Percentiles rank a stretch among this genome's conserved stretches.
Evolutionary conservation across 768 basidiomycete species (phyloP).

Genomic region (Lyophyllum shimeji): DNA sequence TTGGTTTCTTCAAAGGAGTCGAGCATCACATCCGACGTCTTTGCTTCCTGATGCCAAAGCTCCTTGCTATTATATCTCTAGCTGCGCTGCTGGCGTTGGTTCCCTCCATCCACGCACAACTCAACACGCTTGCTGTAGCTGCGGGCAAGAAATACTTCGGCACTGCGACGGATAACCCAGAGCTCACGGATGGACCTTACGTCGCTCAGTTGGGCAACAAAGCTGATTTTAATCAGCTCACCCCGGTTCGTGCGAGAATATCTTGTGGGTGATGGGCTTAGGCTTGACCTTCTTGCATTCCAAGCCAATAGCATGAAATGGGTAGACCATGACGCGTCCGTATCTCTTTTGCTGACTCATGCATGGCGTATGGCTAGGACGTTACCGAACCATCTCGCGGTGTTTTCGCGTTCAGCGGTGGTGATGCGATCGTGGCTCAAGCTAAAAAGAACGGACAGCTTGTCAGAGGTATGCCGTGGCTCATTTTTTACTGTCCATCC

Average conservation of each 20-base stretch:
- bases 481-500: neutral
- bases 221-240: conserved; percentile 44
- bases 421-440: conserved; percentile 43
- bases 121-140: conserved; percentile 48
- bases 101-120: conserved; percentile 6
- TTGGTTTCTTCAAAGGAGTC: neutral
- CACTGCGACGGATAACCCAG: conserved; percentile 50
- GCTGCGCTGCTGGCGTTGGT: neutral
- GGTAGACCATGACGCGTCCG: conserved; percentile 27
- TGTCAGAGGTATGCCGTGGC: conserved; percentile 33
- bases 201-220: conserved; percentile 36
- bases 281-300: neutral
- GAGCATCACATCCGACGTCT: neutral
- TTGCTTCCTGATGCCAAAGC: neutral
- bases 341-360: neutral
- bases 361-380: conserved; percentile 31
- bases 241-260: conserved; percentile 30
- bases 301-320: conserved; percentile 56
- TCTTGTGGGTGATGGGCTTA: neutral
- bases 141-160: conserved; percentile 51
- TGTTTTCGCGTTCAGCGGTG: conserved; percentile 43
- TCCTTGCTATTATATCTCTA: neutral
- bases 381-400: conserved; percentile 51
- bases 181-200: conserved; percentile 43
- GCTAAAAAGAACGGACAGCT: conserved; percentile 47